Percentiles rank a stretch among this genome's conserved stretches.
phyloP scores from a whole-genome alignment of 23 red algal species.

The Agarophyton chilense region DNA sequence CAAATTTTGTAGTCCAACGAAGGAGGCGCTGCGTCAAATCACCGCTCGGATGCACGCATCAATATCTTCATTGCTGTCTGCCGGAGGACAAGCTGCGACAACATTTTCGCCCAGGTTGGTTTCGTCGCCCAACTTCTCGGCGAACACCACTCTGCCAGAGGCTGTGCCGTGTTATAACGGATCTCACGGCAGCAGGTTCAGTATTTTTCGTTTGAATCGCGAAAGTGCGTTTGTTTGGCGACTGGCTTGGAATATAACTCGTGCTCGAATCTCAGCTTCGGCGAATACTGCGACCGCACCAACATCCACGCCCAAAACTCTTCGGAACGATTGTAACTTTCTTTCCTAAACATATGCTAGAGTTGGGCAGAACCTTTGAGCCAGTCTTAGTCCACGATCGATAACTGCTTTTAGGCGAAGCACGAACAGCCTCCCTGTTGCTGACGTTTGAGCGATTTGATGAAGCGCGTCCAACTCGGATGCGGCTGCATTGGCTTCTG shows the following conservation, averaged over 20 bases:
- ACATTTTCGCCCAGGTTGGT: background rate
- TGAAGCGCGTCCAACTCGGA: slow-evolving; percentile 44
- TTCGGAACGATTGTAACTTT: slow-evolving; percentile 23
- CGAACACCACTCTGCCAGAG: slow-evolving; percentile 40
- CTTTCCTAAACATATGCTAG: slow-evolving; percentile 49
- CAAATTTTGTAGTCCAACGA: too few relatives aligned
- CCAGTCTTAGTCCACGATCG: slow-evolving; percentile 54
- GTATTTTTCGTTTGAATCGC: background rate
- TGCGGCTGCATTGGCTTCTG: slow-evolving; percentile 48
- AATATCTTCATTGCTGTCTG: slow-evolving; percentile 82
- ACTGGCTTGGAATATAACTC: slow-evolving; percentile 70
- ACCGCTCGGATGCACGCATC: slow-evolving; percentile 48
- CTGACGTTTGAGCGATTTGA: background rate
- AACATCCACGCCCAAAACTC: slow-evolving; percentile 45
- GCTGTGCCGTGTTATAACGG: slow-evolving; percentile 54
- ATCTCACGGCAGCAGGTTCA: slow-evolving; percentile 76
- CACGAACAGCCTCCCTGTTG: background rate
- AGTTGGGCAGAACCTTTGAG: slow-evolving; percentile 45
- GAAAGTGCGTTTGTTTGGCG: slow-evolving; percentile 41
- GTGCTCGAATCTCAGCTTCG: slow-evolving; percentile 71
- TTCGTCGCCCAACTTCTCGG: slow-evolving; percentile 49
- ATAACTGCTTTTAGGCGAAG: slow-evolving; percentile 59
- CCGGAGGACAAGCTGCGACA: slow-evolving; percentile 24
- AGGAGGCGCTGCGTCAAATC: too few relatives aligned
- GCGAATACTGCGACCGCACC: slow-evolving; percentile 67